Evolutionary conservation across 441 rosid genomes (phyloP), one percentile per base, ranked within the genome.

Genomic region (Erysimum cheiri): DNA sequence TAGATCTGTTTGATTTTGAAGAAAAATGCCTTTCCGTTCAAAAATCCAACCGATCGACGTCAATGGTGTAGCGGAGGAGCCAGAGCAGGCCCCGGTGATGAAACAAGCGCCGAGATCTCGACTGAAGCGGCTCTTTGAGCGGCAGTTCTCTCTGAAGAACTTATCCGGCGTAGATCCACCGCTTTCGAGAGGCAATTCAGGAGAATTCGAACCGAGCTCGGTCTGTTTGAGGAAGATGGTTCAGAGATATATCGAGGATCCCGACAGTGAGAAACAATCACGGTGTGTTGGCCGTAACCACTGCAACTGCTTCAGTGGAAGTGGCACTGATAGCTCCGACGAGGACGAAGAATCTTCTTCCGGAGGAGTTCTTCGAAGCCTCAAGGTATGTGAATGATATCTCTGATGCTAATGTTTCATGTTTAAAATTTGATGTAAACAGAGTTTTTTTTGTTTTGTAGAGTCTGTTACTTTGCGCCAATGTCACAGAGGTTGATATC

Each of bases 171-270:
- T 85, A 73, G 59, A 56, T 2, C 8, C 73, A 13, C 63, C 60
- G 13, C 60, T 64, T 32, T 37, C 53, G 36, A 83, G 74, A 72
- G 85, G 70, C 11, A 64, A 35, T 32, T 43, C 60, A 3, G 59
- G 14, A 29, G 96, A 85, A 44, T 82, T 83, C 14, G 97, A 90
- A 70, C 98, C 98, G 24, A 87, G 84, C 82, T 90, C 97, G 0
- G 66, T 76, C 1, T 86, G 87, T 80, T 71, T 90, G 73, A 83
- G 81, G 13, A 84, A 79, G 49, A 87, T 91, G 95, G 91, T 91
- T 5, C 78, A 78, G 75, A 83, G 75, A 75, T 90, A 85, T 80
- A 85, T 88, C 3, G 97, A 90, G 74, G 91, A 83, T 47, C 81
- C 70, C 61, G 48, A 55, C 37, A 56, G 8, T 37, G 69, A 14